These are phyloP conservation scores for Gymnopus androsaceus DNA, from an alignment of 1,284 basidiomycete species.

Conservation along the genomic window DNA sequence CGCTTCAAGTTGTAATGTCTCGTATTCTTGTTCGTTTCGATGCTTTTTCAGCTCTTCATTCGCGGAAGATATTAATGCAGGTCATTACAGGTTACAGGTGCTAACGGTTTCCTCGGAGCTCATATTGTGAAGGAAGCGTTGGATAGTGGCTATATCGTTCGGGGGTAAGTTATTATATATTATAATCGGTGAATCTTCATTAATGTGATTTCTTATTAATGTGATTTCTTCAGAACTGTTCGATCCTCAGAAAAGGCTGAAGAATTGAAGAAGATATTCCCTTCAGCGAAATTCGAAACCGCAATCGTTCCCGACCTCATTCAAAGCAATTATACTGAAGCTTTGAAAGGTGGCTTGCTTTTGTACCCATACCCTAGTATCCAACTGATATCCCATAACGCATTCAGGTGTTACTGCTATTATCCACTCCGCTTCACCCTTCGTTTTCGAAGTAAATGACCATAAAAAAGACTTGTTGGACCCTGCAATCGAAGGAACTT, in stretches of 20 bases:
- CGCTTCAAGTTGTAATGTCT: too few relatives aligned
- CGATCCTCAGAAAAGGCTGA: background rate
- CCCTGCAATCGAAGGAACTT: slow-evolving; percentile 4
- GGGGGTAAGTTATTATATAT: slow-evolving; percentile 22
- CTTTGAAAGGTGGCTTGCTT: background rate
- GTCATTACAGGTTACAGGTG: slow-evolving; percentile 27
- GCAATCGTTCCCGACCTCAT: background rate
- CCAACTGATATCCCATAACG: background rate
- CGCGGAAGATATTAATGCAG: background rate
- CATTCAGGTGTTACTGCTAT: background rate
- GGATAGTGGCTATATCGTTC: slow-evolving; percentile 23
- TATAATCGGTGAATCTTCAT: background rate
- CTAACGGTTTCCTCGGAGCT: slow-evolving; percentile 25
- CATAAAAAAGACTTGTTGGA: slow-evolving; percentile 3
- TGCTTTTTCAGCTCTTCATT: background rate
- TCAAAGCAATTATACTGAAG: background rate
- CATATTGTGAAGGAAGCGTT: slow-evolving; percentile 27
- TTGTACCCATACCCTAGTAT: background rate
- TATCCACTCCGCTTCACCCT: background rate
- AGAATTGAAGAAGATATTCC: slow-evolving; percentile 3
- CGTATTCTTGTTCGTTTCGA: background rate
- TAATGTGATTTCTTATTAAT: too few relatives aligned
- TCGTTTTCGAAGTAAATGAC: background rate
- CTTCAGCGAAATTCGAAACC: slow-evolving; percentile 1
- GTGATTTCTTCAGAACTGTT: background rate